Percentiles rank a stretch among this genome's conserved stretches.
phyloP scores from a whole-genome alignment of 257 asterid species.

The Nicotiana tomentosiformis region DNA sequence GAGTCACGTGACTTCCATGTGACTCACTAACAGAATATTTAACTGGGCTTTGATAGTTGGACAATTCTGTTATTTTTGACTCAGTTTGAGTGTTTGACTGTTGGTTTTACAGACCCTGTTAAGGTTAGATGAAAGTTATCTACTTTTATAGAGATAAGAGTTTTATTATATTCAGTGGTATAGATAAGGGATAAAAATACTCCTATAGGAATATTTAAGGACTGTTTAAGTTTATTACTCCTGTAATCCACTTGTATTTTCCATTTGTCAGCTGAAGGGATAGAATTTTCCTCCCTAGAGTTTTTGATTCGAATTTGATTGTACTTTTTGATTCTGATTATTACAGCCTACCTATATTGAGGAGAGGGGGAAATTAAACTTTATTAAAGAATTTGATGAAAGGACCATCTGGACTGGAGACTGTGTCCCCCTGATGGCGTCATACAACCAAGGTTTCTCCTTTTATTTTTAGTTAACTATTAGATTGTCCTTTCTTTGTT shows the following conservation, averaged over 20 bases:
- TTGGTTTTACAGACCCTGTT: no score
- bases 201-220: no score
- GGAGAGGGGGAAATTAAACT: conserved; percentile 75
- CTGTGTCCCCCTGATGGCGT: conserved; percentile 65
- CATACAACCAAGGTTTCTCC: conserved; percentile 72
- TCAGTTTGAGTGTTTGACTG: no score
- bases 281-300: background rate
- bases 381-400: conserved; percentile 86
- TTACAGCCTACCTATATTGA: conserved; percentile 61
- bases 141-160: no score
- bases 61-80: no score
- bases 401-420: conserved; percentile 89
- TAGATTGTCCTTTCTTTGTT: background rate
- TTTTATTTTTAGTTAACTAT: background rate
- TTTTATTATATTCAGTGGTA: no score
- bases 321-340: conserved; percentile 8
- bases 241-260: background rate
- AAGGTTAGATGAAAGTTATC: no score
- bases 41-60: no score
- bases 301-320: background rate
- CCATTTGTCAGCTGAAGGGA: background rate
- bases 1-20: no score
- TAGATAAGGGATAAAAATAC: no score
- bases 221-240: no score
- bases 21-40: no score